A percentile compares a stretch with the other conserved stretches of the same genome.
Evolutionary conservation across 2,329 filamentous ascomycete genomes (phyloP).

Genomic region (Arachnomyces sp.): DNA sequence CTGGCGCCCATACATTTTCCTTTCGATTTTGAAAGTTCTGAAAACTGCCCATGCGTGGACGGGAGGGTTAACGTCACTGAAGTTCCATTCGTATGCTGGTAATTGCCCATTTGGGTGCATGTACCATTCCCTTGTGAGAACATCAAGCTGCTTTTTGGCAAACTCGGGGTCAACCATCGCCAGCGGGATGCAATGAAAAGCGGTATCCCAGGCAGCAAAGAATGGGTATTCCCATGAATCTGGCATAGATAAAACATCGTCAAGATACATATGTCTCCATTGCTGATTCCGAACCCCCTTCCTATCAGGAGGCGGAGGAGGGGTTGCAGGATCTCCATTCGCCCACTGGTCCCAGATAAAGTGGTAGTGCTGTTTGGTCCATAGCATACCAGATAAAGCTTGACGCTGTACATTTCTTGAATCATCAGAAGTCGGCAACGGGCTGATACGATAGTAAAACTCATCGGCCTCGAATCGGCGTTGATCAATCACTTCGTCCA

Average conservation of each 20-base stretch:
- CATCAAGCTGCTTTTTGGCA: slow-evolving; percentile 93
- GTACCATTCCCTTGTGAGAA: slow-evolving; percentile 97
- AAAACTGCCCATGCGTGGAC: slow-evolving; percentile 96
- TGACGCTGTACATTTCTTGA: slow-evolving; percentile 91
- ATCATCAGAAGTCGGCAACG: slow-evolving; percentile 87
- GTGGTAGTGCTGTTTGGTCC: slow-evolving; percentile 95
- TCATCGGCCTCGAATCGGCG: slow-evolving; percentile 87
- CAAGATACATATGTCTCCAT: slow-evolving; percentile 92
- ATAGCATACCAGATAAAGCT: slow-evolving; percentile 94
- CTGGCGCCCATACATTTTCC: slow-evolving; percentile 91
- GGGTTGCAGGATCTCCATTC: slow-evolving; percentile 82
- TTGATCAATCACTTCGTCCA: slow-evolving; percentile 83
- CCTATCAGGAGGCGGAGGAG: slow-evolving; percentile 71
- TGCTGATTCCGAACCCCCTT: slow-evolving; percentile 77
- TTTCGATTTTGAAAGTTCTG: slow-evolving; percentile 94
- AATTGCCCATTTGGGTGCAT: slow-evolving; percentile 96
- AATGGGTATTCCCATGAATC: slow-evolving; percentile 99
- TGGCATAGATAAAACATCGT: slow-evolving; percentile 94
- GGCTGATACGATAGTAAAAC: slow-evolving; percentile 90
- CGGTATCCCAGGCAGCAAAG: slow-evolving; percentile 94
- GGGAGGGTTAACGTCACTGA: slow-evolving; percentile 91
- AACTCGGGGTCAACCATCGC: slow-evolving; percentile 98
- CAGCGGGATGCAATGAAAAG: slow-evolving; percentile 91
- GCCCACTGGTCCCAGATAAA: slow-evolving; percentile 99
- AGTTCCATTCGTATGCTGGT: slow-evolving; percentile 94